These are phyloP conservation scores for Harringtonia aguacate DNA, from an alignment of 2,329 filamentous ascomycete species.

Conservation along the genomic window DNA sequence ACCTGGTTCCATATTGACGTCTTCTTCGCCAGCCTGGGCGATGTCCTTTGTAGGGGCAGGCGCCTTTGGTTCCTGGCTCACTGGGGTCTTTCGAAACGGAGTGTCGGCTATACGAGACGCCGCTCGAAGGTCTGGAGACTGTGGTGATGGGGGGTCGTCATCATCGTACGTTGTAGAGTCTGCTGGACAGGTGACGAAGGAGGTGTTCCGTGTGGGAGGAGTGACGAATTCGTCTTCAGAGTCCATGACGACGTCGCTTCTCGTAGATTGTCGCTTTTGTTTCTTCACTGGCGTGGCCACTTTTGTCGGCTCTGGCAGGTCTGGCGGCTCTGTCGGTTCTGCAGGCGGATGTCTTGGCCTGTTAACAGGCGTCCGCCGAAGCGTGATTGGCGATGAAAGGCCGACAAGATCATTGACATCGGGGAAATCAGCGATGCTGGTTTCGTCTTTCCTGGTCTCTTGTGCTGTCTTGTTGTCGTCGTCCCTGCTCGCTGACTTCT, in stretches of 20 bases:
- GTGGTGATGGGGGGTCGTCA: background rate
- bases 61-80: too few species aligned
- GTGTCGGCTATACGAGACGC: constrained; percentile 5
- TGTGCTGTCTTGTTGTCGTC: constrained; percentile 13
- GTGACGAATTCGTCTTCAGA: constrained; percentile 46
- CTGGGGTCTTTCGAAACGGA: background rate
- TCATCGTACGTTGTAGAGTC: background rate
- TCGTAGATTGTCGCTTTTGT: constrained; percentile 10
- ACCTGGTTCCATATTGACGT: too few species aligned
- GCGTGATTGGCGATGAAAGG: constrained; percentile 21
- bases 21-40: too few species aligned
- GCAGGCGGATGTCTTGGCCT: background rate
- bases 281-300: constrained; percentile 10
- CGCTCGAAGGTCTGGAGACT: constrained; percentile 1
- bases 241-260: constrained; percentile 34
- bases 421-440: constrained; percentile 34
- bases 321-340: background rate
- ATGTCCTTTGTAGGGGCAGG: too few species aligned
- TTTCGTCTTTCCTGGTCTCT: constrained; percentile 13
- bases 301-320: constrained; percentile 8
- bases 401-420: constrained; percentile 38
- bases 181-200: constrained; percentile 15
- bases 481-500: background rate
- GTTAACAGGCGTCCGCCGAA: background rate
- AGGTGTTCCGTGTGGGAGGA: constrained; percentile 25